Evolutionary conservation across 2,329 filamentous ascomycete species (phyloP).

Genomic region (Sporothrix euskadiensis): DNA sequence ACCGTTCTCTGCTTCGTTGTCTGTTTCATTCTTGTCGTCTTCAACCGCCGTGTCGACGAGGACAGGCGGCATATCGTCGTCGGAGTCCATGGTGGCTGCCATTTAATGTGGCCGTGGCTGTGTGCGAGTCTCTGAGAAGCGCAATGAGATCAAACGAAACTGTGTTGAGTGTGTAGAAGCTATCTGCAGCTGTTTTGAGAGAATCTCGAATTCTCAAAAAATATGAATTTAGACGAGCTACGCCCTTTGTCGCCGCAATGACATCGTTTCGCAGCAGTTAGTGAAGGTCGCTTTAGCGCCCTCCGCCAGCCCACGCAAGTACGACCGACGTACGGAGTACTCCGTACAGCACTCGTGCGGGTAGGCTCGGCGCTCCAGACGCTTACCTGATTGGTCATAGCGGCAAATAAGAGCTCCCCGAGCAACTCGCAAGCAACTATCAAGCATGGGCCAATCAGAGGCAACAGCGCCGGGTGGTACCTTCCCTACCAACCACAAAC

Average conservation of each 20-base stretch:
- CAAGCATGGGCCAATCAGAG: conserved; percentile 18
- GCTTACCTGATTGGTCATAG: conserved; percentile 26
- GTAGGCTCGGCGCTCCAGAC: neutral
- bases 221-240: neutral
- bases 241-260: conserved; percentile 22
- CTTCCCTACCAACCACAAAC: conserved; percentile 12
- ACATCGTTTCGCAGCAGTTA: conserved; percentile 7
- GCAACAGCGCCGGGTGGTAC: neutral
- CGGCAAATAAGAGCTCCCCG: conserved; percentile 10
- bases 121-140: neutral
- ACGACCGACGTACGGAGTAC: neutral
- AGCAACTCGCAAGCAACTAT: neutral
- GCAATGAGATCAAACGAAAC: neutral
- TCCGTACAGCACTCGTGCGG: neutral
- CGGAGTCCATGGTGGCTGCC: conserved; percentile 53
- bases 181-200: neutral
- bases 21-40: conserved; percentile 43
- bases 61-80: conserved; percentile 64
- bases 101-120: neutral
- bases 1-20: conserved; percentile 54
- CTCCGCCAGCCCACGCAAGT: conserved; percentile 1
- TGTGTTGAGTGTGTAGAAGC: neutral
- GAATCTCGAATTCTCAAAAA: neutral
- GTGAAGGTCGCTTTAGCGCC: neutral
- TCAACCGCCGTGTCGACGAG: conserved; percentile 54